Conservation (phyloP, 306 rosid genomes). For the Lablab purpureus region DNA sequence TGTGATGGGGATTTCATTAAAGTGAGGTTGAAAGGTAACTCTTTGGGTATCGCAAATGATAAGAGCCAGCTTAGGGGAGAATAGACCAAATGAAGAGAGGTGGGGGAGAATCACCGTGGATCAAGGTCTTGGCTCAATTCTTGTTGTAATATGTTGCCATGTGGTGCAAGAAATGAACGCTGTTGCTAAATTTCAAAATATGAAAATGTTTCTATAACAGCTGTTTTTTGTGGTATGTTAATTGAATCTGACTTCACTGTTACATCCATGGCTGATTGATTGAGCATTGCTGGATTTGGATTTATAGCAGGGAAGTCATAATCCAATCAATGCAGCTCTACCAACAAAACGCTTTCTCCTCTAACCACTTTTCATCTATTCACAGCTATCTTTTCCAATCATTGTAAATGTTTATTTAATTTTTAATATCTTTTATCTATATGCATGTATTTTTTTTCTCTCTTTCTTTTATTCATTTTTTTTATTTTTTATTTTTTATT, state of each 20-base stretch:
- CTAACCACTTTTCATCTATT: too few species aligned
- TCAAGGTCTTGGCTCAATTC: conserved; percentile 34
- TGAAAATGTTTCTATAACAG: conserved; percentile 13
- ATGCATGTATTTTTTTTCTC: too few species aligned
- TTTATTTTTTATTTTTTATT: too few species aligned
- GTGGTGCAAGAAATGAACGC: conserved; percentile 15
- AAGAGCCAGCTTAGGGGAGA: neutral
- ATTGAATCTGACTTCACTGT: neutral
- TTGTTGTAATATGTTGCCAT: neutral
- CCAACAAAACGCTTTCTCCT: neutral
- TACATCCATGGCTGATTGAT: conserved; percentile 9
- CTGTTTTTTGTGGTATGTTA: conserved; percentile 25
- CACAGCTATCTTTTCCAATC: too few species aligned
- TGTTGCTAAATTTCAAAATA: neutral
- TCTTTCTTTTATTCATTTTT: too few species aligned
- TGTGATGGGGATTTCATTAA: neutral
- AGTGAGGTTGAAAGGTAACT: conserved; percentile 17
- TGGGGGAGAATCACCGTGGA: neutral
- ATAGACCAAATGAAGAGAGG: conserved; percentile 21
- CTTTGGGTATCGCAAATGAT: neutral
- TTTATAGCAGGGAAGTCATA: conserved; percentile 3
- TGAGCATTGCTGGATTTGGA: conserved; percentile 19
- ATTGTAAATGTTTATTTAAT: too few species aligned
- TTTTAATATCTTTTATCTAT: too few species aligned
- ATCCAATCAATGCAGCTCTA: neutral